These are phyloP conservation scores for Nicotiana undulata DNA, from an alignment of 257 asterid species.

Conservation along the genomic window DNA sequence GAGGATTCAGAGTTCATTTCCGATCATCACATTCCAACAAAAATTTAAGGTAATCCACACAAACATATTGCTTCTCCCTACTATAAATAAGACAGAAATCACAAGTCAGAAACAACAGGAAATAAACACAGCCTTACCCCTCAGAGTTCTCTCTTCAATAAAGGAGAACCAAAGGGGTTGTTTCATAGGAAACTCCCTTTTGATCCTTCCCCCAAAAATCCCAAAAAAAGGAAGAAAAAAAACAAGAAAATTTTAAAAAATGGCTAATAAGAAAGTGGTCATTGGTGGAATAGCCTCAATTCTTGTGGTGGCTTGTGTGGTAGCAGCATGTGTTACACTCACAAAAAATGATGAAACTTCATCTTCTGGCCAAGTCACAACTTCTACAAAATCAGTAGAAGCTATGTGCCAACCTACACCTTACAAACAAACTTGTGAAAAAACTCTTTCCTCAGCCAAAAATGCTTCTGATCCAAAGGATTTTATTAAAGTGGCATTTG, in stretches of 20 bases:
- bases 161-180: background rate
- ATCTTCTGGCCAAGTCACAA: background rate
- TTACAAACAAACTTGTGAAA: conserved; percentile 43
- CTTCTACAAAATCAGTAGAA: conserved; percentile 37
- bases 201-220: background rate
- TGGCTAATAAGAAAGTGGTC: conserved; percentile 26
- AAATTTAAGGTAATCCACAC: background rate
- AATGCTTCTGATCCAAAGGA: conserved; percentile 41
- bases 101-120: background rate
- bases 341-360: background rate
- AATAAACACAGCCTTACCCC: background rate
- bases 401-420: conserved; percentile 50
- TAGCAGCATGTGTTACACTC: conserved; percentile 28
- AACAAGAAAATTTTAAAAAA: background rate
- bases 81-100: background rate
- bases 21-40: background rate
- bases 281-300: conserved; percentile 38
- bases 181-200: background rate
- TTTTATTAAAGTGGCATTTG: conserved; percentile 39
- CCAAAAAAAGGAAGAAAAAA: background rate
- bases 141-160: background rate
- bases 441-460: conserved; percentile 31
- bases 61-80: background rate
- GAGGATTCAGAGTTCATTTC: background rate
- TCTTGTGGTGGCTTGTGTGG: conserved; percentile 48